Evolutionary conservation across 257 asterid species (phyloP).

Genomic region (Primulina tabacum): DNA sequence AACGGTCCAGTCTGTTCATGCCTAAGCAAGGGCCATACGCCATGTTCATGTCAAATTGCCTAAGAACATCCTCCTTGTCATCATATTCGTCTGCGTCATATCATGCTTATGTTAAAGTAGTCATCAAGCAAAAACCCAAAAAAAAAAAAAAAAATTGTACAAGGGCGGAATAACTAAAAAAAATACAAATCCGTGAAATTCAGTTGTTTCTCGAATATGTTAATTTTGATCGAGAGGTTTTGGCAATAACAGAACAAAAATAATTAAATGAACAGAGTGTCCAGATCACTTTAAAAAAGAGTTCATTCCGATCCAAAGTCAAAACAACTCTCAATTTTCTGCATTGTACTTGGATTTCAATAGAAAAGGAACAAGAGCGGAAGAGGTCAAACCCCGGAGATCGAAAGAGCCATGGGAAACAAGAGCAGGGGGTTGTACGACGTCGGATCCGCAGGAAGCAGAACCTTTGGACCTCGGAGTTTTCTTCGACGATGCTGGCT

Average conservation of each 20-base stretch:
- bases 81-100: constrained; percentile 45
- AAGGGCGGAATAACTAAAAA: background rate
- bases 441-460: constrained; percentile 55
- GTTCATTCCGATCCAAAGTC: background rate
- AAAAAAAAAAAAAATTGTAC: no score
- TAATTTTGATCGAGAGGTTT: no score
- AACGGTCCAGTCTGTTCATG: constrained; percentile 65
- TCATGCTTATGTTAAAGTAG: background rate
- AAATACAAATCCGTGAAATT: background rate
- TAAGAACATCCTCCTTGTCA: constrained; percentile 52
- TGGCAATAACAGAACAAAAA: no score
- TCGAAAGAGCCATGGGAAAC: constrained; percentile 62
- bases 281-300: no score
- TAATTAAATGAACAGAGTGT: no score
- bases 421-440: constrained; percentile 56
- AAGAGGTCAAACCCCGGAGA: constrained; percentile 48
- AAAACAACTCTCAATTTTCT: no score
- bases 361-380: background rate
- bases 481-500: constrained; percentile 33
- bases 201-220: no score
- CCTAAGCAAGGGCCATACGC: constrained; percentile 85
- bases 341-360: background rate
- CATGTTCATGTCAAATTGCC: constrained; percentile 81
- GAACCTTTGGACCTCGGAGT: constrained; percentile 35
- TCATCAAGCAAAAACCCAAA: background rate